phyloP scores from a whole-genome alignment of 1,284 basidiomycete genomes.

The Ustilago esculenta region DNA sequence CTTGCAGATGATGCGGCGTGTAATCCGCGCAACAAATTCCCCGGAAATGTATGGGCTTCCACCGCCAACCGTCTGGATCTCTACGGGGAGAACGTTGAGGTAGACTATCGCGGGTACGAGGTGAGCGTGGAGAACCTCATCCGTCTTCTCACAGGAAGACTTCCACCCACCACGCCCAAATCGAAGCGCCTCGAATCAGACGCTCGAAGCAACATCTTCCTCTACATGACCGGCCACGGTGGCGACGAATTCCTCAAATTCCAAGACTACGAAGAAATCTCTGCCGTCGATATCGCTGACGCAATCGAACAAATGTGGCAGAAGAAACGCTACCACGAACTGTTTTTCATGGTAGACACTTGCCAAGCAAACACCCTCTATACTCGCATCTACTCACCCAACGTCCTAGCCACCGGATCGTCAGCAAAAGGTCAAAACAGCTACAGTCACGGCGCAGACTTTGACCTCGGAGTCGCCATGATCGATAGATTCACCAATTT shows the following conservation, averaged over 20 bases:
- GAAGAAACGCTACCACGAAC: slow-evolving; percentile 91
- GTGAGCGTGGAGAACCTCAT: slow-evolving; percentile 97
- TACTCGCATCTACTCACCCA: slow-evolving; percentile 91
- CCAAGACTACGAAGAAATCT: slow-evolving; percentile 97
- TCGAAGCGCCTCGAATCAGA: slow-evolving; percentile 91
- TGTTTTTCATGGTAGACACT: slow-evolving; percentile 98
- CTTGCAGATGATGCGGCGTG: slow-evolving; percentile 96
- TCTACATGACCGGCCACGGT: slow-evolving; percentile 98
- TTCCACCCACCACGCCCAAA: slow-evolving; percentile 74
- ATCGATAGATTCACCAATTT: slow-evolving; percentile 96
- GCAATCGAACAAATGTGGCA: slow-evolving; percentile 98
- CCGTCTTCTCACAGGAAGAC: slow-evolving; percentile 76
- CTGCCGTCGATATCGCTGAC: slow-evolving; percentile 88
- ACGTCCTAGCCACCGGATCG: slow-evolving; percentile 92
- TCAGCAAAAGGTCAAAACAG: slow-evolving; percentile 89
- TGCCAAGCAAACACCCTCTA: slow-evolving; percentile 98
- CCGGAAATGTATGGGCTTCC: slow-evolving; percentile 89
- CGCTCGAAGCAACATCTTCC: slow-evolving; percentile 90
- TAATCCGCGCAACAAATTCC: slow-evolving; percentile 89
- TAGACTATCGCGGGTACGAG: slow-evolving; percentile 97
- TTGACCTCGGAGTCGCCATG: slow-evolving; percentile 91
- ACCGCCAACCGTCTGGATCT: slow-evolving; percentile 81
- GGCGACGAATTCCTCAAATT: slow-evolving; percentile 99
- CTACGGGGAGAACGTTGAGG: slow-evolving; percentile 95
- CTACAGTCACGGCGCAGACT: slow-evolving; percentile 94